These are phyloP conservation scores for Phytophthora tentaculata DNA, from an alignment of 352 stramenopile genomes.

Conservation along the genomic window DNA sequence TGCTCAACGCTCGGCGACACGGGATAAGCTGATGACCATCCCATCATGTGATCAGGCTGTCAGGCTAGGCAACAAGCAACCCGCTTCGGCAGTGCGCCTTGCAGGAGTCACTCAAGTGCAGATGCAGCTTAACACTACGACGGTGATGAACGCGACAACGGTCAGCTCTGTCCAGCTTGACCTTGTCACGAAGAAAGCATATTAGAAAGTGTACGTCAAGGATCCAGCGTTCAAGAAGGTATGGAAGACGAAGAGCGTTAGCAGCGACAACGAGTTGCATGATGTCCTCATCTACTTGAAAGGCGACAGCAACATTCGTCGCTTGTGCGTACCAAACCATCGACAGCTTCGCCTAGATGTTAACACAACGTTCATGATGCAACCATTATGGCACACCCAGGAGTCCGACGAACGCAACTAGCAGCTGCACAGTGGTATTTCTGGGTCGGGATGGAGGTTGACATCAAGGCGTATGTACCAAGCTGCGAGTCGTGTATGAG, in stretches of 20 bases:
- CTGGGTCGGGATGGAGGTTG: neutral
- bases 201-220: constrained; percentile 1
- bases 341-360: constrained; percentile 9
- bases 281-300: constrained; percentile 15
- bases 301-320: constrained; percentile 2
- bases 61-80: neutral
- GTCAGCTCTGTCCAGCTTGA: constrained; percentile 10
- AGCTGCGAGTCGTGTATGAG: constrained; percentile 33
- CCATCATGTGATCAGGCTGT: neutral
- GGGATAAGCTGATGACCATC: neutral
- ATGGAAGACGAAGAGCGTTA: constrained; percentile 1
- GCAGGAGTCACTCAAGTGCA: neutral
- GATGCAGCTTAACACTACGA: neutral
- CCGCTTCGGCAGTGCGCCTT: neutral
- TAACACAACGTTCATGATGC: constrained; percentile 17
- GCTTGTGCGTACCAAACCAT: constrained; percentile 10
- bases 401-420: constrained; percentile 11
- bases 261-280: neutral
- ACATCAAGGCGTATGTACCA: constrained; percentile 22
- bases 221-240: constrained; percentile 5
- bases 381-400: constrained; percentile 7
- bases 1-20: neutral
- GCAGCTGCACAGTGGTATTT: constrained; percentile 4
- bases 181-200: constrained; percentile 1
- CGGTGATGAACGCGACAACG: neutral